A percentile compares a stretch with the other conserved stretches of the same genome.
Evolutionary conservation across 176 grass and related monocot species (phyloP).

Genomic region (Cymbopogon citratus): DNA sequence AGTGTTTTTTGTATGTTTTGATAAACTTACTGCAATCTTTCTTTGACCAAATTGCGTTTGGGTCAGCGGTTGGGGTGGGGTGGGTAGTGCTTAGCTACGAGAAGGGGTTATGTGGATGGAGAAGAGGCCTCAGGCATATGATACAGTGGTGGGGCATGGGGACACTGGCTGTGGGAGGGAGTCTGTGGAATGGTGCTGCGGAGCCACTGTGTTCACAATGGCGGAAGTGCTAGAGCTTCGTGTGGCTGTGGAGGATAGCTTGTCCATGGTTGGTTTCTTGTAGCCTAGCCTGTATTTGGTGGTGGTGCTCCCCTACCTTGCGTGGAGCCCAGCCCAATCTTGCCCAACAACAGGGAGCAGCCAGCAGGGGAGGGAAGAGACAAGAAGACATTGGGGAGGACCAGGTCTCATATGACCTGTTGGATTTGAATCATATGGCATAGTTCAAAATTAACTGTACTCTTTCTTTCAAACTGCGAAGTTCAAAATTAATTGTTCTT

Average conservation of each 20-base stretch:
- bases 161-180: not conserved
- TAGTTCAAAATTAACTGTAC: not conserved
- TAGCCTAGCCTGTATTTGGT: not conserved
- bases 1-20: slow-evolving; percentile 1
- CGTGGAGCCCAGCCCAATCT: not conserved
- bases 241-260: not conserved
- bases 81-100: not conserved
- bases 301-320: not conserved
- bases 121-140: not conserved
- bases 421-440: not conserved
- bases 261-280: not conserved
- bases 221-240: not conserved
- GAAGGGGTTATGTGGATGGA: not conserved
- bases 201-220: not conserved
- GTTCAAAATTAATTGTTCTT: not conserved
- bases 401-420: not conserved
- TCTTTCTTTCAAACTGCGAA: not conserved
- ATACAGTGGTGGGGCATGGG: not conserved
- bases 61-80: not conserved
- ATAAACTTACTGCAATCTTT: not conserved
- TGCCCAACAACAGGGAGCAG: not conserved
- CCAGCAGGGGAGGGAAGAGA: not conserved
- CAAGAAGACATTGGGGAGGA: not conserved
- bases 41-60: not conserved
- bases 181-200: not conserved